These are phyloP conservation scores for Fusarium mexicanum DNA, from an alignment of 2,329 filamentous ascomycete species.

Conservation along the genomic window DNA sequence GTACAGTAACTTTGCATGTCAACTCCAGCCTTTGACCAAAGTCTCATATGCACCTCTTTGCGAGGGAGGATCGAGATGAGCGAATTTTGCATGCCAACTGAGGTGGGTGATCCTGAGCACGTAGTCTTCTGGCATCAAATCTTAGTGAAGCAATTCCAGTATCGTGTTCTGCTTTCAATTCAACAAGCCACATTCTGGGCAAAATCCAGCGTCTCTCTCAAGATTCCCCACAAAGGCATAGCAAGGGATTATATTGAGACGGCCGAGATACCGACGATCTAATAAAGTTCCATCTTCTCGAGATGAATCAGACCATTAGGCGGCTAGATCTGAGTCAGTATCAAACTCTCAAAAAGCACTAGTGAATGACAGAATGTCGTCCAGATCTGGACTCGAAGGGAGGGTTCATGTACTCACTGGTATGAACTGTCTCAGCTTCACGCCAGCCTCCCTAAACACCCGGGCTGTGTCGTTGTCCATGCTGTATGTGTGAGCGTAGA, in stretches of 20 bases:
- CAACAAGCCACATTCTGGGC: conserved; percentile 30
- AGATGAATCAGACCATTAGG: conserved; percentile 72
- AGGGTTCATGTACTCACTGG: conserved; percentile 67
- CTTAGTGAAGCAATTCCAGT: conserved; percentile 10
- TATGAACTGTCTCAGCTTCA: conserved; percentile 86
- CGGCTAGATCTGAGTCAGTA: conserved; percentile 57
- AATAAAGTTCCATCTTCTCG: conserved; percentile 60
- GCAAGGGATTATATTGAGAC: conserved; percentile 16
- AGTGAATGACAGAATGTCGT: conserved; percentile 2
- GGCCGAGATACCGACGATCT: conserved; percentile 19
- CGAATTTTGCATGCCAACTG: conserved; percentile 20
- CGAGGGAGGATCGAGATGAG: conserved; percentile 33
- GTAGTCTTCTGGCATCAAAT: not conserved
- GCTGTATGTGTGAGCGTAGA: conserved; percentile 92
- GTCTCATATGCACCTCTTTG: conserved; percentile 25
- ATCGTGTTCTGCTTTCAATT: not conserved
- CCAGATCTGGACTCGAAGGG: conserved; percentile 13
- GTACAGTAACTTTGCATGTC: conserved; percentile 3
- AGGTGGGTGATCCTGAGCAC: not conserved
- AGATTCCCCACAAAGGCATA: conserved; percentile 25
- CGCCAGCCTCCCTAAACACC: conserved; percentile 85
- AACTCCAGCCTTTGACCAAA: conserved; percentile 18
- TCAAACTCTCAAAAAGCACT: not conserved
- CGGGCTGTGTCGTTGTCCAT: conserved; percentile 88
- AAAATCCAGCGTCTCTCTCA: conserved; percentile 6